Evolutionary conservation across 257 asterid species (phyloP).

Genomic region (Euphrasia confusa): DNA sequence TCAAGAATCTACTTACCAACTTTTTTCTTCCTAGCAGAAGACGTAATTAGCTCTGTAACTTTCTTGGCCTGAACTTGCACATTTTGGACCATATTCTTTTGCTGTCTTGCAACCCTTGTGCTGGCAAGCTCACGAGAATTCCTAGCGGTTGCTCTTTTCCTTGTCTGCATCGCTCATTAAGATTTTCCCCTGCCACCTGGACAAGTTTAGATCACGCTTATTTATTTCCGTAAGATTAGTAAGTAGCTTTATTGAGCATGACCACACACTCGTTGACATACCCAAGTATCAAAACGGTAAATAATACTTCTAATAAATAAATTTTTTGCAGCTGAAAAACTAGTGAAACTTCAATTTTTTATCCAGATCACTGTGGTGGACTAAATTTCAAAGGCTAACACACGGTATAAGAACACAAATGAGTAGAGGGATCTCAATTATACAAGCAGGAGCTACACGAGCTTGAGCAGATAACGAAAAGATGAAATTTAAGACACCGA

Average conservation of each 20-base stretch:
- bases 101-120: conserved; percentile 60
- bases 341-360: conserved; percentile 5
- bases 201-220: neutral
- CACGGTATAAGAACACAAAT: neutral
- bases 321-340: conserved; percentile 1
- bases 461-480: neutral
- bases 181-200: conserved; percentile 21
- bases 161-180: conserved; percentile 60
- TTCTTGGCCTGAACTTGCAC: conserved; percentile 58
- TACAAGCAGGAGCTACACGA: neutral
- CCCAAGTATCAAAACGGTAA: neutral
- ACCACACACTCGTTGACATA: neutral
- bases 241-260: no score
- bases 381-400: neutral
- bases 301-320: neutral
- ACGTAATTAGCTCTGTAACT: conserved; percentile 68
- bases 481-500: neutral
- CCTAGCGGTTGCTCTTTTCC: conserved; percentile 51
- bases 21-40: conserved; percentile 87
- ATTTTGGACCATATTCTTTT: conserved; percentile 54
- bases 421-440: neutral
- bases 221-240: neutral
- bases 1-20: conserved; percentile 42
- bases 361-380: neutral
- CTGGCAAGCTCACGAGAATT: conserved; percentile 53